These are phyloP conservation scores for Monilinia vaccinii-corymbosi DNA, from an alignment of 2,329 filamentous ascomycete genomes.

Conservation along the genomic window DNA sequence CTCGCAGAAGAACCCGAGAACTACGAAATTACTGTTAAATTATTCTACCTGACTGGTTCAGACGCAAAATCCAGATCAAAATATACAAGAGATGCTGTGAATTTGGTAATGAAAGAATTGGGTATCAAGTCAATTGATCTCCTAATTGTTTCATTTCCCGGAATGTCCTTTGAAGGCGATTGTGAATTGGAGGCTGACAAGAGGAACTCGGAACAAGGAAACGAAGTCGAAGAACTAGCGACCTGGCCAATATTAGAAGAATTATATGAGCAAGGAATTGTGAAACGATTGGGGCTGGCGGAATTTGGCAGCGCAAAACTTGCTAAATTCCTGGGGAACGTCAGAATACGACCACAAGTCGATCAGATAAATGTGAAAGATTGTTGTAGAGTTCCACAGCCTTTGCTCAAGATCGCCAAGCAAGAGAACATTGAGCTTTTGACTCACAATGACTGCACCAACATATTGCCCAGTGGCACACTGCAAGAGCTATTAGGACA, in stretches of 20 bases:
- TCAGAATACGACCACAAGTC: conserved; percentile 66
- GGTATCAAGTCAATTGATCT: conserved; percentile 70
- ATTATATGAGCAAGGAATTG: conserved; percentile 60
- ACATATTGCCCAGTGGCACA: conserved; percentile 80
- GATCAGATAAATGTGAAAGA: conserved; percentile 95
- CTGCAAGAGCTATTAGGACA: conserved; percentile 74
- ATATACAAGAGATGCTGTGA: conserved; percentile 70
- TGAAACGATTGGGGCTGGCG: conserved; percentile 70
- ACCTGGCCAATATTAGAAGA: conserved; percentile 67
- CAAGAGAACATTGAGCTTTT: conserved; percentile 74
- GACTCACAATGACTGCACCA: conserved; percentile 89
- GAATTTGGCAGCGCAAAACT: conserved; percentile 87
- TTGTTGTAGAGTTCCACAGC: conserved; percentile 91
- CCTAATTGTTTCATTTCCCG: conserved; percentile 86
- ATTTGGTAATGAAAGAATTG: conserved; percentile 72
- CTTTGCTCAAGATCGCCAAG: conserved; percentile 77
- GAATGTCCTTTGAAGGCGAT: conserved; percentile 86
- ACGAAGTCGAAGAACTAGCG: conserved; percentile 57
- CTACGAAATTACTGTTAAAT: conserved; percentile 92
- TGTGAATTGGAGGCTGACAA: conserved; percentile 70
- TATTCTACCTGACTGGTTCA: conserved; percentile 80
- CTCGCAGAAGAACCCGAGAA: conserved; percentile 72
- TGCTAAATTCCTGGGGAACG: conserved; percentile 62
- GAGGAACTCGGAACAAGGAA: conserved; percentile 50
- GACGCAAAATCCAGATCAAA: conserved; percentile 53